A percentile compares a stretch with the other conserved stretches of the same genome.
Conservation (phyloP, 108 stramenopile genomes). For the Epithemia pelagica region DNA sequence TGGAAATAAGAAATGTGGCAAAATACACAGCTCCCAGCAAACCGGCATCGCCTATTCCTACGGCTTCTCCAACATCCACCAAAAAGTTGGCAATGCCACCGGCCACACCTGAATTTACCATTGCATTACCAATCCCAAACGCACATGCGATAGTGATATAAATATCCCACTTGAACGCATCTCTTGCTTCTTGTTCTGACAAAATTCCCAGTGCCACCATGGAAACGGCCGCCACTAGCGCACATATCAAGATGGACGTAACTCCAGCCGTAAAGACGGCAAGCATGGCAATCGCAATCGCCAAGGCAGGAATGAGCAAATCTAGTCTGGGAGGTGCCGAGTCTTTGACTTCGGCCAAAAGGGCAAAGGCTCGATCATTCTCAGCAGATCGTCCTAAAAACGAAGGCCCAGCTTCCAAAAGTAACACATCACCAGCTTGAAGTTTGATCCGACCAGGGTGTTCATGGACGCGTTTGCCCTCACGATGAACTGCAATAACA, state of each 20-base stretch:
- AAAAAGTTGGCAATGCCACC: slow-evolving; percentile 50
- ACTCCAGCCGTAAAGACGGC: slow-evolving; percentile 40
- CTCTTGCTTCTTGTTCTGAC: slow-evolving; percentile 74
- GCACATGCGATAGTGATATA: slow-evolving; percentile 72
- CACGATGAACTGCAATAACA: slow-evolving; percentile 81
- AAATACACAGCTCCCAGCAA: slow-evolving; percentile 77
- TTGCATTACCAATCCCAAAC: slow-evolving; percentile 74
- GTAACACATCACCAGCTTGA: slow-evolving; percentile 76
- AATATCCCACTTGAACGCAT: slow-evolving; percentile 78
- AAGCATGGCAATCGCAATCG: slow-evolving; percentile 51
- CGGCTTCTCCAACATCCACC: slow-evolving; percentile 37
- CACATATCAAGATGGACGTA: slow-evolving; percentile 51
- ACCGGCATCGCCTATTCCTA: slow-evolving; percentile 62
- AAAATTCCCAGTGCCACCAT: slow-evolving; percentile 70
- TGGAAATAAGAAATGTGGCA: slow-evolving; percentile 75
- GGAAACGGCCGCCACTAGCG: slow-evolving; percentile 42
- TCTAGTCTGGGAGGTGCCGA: slow-evolving; percentile 70
- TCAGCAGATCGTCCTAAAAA: slow-evolving; percentile 52
- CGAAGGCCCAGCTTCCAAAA: slow-evolving; percentile 78
- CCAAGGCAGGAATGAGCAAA: slow-evolving; percentile 55
- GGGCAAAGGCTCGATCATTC: slow-evolving; percentile 64
- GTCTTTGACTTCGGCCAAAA: slow-evolving; percentile 78
- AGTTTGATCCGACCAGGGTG: slow-evolving; percentile 76
- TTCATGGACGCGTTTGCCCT: slow-evolving; percentile 67
- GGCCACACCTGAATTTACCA: slow-evolving; percentile 77